Evolutionary conservation across 1,284 basidiomycete species (phyloP).

Genomic region (Rhodotorula sp.): DNA sequence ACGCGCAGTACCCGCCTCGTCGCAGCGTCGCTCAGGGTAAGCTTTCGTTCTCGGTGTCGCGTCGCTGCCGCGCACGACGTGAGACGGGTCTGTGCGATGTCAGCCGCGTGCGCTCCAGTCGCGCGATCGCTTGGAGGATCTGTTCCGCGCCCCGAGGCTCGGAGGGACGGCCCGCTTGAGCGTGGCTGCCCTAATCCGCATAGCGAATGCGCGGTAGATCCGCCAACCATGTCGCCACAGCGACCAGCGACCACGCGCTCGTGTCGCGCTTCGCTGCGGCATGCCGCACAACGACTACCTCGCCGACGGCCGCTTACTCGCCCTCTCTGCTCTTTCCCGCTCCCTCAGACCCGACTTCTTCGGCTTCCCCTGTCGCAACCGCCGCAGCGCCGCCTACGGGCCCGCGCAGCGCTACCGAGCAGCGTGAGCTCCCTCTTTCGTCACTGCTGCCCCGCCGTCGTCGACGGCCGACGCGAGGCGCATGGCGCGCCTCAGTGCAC

Average conservation of each 20-base stretch:
- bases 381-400: not conserved
- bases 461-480: not conserved
- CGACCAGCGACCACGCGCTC: too few relatives aligned
- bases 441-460: not conserved
- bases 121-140: too few relatives aligned
- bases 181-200: too few relatives aligned
- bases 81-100: too few relatives aligned
- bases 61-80: not conserved
- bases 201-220: too few relatives aligned
- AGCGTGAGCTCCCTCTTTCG: conserved; percentile 3
- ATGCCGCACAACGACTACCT: not conserved
- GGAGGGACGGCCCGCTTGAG: too few relatives aligned
- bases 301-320: not conserved
- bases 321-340: not conserved
- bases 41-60: not conserved
- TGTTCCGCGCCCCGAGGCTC: too few relatives aligned
- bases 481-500: too few relatives aligned
- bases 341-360: conserved; percentile 2
- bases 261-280: too few relatives aligned
- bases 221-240: too few relatives aligned
- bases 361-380: not conserved
- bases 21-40: conserved; percentile 1
- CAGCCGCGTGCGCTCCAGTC: too few relatives aligned
- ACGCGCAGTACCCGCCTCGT: conserved; percentile 6
- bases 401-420: not conserved